Base-by-base conservation (phyloP, 768 basidiomycete species). In the Pleurotus djamor region DNA sequence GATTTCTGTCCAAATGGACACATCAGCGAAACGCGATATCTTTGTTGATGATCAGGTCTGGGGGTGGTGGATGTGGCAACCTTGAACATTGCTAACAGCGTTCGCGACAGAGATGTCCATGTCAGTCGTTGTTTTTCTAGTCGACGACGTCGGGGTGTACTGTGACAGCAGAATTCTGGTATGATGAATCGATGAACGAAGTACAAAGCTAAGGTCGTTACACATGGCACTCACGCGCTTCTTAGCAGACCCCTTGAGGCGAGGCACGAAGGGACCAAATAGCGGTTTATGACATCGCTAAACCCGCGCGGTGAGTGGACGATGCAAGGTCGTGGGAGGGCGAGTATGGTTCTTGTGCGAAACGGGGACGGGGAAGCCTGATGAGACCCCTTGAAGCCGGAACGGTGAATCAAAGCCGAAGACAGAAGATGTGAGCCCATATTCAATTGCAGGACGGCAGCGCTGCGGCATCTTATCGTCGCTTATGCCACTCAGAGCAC, bases 231-330 rank as follows among this genome's bases (percentile, higher is more conserved):
- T 45, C 54, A 56, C 54, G 44, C 36, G 54, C 28, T 56, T 56
- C 54, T 21, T 28, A 56, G 54, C 13, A 52, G 16, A 34, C 34
- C 51, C 28, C 51, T 56, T 56, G 38, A 43, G 17, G 28, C 44
- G 54, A 56, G 54, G 54, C 44, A 56, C 54, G 41, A 56, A 43
- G 10, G 54, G 16, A 43, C 38, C 54, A 45, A 21, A 37, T 56
- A 37, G 17, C 54, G 14, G 54, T 56, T 44, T 44, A 56, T 56
- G 54, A 56, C 54, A 56, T 56, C 54, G 54, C 54, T 56, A 56
- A 56, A 34, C 28, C 54, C 54, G 37, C 54, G 54, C 38, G 32
- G 54, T 34, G 38, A 21, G 44, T 41, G 37, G n/a, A 9, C 13
- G 38, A 13, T n/a, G 54, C 6, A n/a, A 16, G 28, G 21, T 32